Evolutionary conservation across 371 early-diverging fungal species (phyloP), one percentile per base, ranked within the genome.

Genomic region (Fennellomyces sp.): DNA sequence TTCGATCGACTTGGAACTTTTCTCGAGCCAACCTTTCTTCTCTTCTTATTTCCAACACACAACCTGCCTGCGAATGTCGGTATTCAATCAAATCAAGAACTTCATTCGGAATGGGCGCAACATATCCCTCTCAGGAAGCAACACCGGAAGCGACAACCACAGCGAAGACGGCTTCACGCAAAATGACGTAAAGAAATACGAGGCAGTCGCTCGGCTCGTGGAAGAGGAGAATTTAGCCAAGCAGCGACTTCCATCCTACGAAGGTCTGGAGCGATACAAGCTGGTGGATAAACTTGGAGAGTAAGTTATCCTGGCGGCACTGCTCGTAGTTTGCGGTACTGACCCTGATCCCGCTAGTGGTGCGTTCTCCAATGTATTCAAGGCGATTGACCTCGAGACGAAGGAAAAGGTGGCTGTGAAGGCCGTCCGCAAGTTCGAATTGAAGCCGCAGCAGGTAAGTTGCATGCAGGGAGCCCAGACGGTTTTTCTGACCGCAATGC

Each of bases 291-390:
- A 80, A 55, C 76, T 86, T 73, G 87, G 87, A 56, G 87, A 86
- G 87, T 83, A 79, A 73, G 84, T 80, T 17, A 6, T 8, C 11
- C 36, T 31, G 38, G n/a, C 21, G 23, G 54, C 35, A 53, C 21
- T 47, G 45, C n/a, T 21, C 23, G 30, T 52, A 19, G 42, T 10
- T 31, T 52, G 28, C n/a, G 10, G 5, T 10, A 11, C 11, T 51
- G 30, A 29, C n/a, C 5, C 51, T 51, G 5, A 29, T 51, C 17
- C 25, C 27, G 48, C 4, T 72, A 87, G 87, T 68, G 92, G 92
- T 50, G 92, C 91, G 17, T 92, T 91, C 70, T 89, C 90, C 45
- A 84, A 81, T 50, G 92, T 92, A 5, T 91, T 87, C 76, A 78
- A 82, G 52, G 92, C 90, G 10, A 66, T 78, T 28, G 81, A 88